These are phyloP conservation scores for Trametes hirsuta DNA, from an alignment of 1,284 basidiomycete species.

Conservation along the genomic window DNA sequence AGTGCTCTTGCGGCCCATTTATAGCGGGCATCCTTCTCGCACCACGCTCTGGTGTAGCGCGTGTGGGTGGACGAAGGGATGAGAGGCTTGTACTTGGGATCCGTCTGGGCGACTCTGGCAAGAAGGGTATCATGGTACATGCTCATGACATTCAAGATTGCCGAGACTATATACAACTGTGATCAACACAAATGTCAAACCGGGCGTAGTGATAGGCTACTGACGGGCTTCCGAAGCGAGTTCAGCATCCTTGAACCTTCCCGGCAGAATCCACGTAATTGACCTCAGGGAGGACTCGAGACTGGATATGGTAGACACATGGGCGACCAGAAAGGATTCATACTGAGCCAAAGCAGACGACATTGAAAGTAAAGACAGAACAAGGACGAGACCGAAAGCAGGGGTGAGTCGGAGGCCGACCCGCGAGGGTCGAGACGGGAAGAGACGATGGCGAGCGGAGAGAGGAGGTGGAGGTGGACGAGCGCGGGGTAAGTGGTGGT, in stretches of 20 bases:
- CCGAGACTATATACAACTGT: slow-evolving; percentile 55
- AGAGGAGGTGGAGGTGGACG: not conserved
- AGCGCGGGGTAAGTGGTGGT: slow-evolving; percentile 4
- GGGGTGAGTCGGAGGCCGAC: slow-evolving; percentile 28
- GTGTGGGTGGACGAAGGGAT: slow-evolving; percentile 71
- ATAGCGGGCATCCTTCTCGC: slow-evolving; percentile 66
- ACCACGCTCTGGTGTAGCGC: slow-evolving; percentile 86
- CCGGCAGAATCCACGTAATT: slow-evolving; percentile 93
- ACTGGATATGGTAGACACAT: slow-evolving; percentile 83
- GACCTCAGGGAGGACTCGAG: slow-evolving; percentile 89
- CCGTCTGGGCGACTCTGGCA: slow-evolving; percentile 61
- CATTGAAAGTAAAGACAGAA: slow-evolving; percentile 40
- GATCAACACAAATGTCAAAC: slow-evolving; percentile 11
- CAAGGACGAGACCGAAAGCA: slow-evolving; percentile 19
- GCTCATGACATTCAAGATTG: slow-evolving; percentile 74
- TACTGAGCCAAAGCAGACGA: slow-evolving; percentile 62
- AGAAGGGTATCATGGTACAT: slow-evolving; percentile 89
- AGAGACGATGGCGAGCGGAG: slow-evolving; percentile 14
- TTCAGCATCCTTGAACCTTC: slow-evolving; percentile 96
- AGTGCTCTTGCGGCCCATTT: slow-evolving; percentile 76
- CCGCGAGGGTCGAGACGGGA: slow-evolving; percentile 23
- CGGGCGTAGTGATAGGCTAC: slow-evolving; percentile 40
- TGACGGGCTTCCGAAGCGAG: slow-evolving; percentile 88
- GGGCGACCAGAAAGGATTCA: slow-evolving; percentile 81
- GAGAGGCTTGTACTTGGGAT: slow-evolving; percentile 69